Percentiles rank a stretch among this genome's conserved stretches.
Conservation (phyloP, 805 yeast species). For the Pichia pseudocactophila region DNA sequence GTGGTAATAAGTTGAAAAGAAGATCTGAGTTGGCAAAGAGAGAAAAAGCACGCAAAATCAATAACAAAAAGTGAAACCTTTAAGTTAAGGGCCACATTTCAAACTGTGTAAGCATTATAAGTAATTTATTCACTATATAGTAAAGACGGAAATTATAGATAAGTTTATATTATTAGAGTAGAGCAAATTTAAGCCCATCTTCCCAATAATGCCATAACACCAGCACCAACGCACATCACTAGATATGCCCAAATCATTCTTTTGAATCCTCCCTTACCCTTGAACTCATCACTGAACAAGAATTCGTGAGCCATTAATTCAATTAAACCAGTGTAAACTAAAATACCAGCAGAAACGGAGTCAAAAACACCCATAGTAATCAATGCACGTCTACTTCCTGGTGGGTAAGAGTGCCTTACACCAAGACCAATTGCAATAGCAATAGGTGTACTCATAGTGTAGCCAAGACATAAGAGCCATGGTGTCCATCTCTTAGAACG, state of each 20-base stretch:
- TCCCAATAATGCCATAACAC: conserved; percentile 68
- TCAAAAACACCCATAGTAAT: conserved; percentile 68
- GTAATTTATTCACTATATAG: no score
- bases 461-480: conserved; percentile 45
- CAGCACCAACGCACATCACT: conserved; percentile 58
- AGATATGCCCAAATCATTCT: conserved; percentile 44
- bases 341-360: conserved; percentile 68
- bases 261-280: conserved; percentile 45
- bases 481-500: conserved; percentile 39
- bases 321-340: conserved; percentile 68
- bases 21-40: not conserved
- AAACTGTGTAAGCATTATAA: no score
- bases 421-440: conserved; percentile 76
- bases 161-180: no score
- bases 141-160: no score
- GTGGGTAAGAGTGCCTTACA: conserved; percentile 52
- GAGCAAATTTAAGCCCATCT: conserved; percentile 47
- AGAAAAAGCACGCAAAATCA: not conserved
- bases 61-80: not conserved
- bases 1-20: not conserved
- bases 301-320: conserved; percentile 77
- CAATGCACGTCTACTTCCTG: conserved; percentile 48
- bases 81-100: no score
- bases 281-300: conserved; percentile 51
- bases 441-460: conserved; percentile 56